Conservation (phyloP, 139 green algal species). For the Protoeuglena noctilucae region DNA sequence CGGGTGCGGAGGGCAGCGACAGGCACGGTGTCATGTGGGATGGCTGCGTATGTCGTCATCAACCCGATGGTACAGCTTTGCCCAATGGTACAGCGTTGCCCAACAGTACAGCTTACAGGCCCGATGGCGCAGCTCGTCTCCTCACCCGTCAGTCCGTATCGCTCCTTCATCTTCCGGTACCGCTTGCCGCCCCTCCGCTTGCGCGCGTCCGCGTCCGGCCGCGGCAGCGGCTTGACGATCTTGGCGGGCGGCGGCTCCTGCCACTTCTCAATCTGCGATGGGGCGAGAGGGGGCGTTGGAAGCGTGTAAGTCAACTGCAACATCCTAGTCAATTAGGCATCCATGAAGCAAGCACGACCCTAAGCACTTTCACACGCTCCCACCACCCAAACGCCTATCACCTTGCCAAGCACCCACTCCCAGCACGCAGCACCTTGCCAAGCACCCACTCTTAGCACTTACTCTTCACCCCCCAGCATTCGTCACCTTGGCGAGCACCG, state of each 20-base stretch:
- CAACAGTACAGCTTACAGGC: too few relatives aligned
- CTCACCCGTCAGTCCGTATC: conserved; percentile 55
- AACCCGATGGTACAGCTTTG: too few relatives aligned
- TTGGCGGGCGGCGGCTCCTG: conserved; percentile 91
- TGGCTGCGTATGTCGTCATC: too few relatives aligned
- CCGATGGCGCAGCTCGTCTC: conserved; percentile 1
- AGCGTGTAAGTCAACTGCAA: neutral
- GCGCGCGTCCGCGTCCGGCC: conserved; percentile 72
- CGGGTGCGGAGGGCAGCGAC: too few relatives aligned
- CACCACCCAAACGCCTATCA: too few relatives aligned
- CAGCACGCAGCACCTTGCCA: too few relatives aligned
- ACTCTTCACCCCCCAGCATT: too few relatives aligned
- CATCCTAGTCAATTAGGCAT: neutral
- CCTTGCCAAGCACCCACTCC: too few relatives aligned
- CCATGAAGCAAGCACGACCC: neutral
- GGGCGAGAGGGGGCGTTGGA: neutral
- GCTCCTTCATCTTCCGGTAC: conserved; percentile 86
- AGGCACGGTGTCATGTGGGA: too few relatives aligned
- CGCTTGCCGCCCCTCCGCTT: conserved; percentile 74
- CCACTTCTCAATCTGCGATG: conserved; percentile 97
- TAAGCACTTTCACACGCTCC: neutral
- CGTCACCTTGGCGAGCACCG: neutral
- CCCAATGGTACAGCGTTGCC: too few relatives aligned
- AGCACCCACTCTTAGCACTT: too few relatives aligned
- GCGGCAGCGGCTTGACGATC: conserved; percentile 66